These are phyloP conservation scores for Sphaerostilbella broomeana DNA, from an alignment of 2,329 filamentous ascomycete genomes.

Conservation along the genomic window DNA sequence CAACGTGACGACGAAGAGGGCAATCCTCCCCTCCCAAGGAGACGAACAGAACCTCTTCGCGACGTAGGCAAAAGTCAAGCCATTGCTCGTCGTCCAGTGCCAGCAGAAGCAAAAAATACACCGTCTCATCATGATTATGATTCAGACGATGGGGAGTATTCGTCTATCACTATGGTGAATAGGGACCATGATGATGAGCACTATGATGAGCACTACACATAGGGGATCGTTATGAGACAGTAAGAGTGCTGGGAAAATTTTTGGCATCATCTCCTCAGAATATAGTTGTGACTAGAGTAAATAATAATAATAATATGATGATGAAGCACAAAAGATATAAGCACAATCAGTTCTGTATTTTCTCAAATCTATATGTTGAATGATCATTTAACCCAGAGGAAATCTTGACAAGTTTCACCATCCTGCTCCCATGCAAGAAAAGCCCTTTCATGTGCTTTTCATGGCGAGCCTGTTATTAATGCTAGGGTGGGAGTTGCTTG, in stretches of 20 bases:
- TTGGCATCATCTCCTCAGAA: background rate
- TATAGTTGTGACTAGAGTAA: no score
- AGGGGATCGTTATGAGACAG: no score
- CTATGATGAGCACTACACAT: background rate
- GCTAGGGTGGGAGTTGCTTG: no score
- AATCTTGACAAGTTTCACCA: background rate
- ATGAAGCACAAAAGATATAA: background rate
- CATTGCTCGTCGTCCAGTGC: conserved; percentile 8
- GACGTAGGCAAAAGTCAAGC: background rate
- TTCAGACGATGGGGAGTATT: conserved; percentile 30
- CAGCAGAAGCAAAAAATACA: conserved; percentile 11
- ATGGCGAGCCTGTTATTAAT: background rate
- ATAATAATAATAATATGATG: no score
- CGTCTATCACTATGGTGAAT: conserved; percentile 32
- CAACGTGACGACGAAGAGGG: conserved; percentile 5
- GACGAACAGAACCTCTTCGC: conserved; percentile 6
- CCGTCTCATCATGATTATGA: conserved; percentile 22
- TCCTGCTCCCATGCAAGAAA: background rate
- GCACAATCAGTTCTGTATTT: background rate
- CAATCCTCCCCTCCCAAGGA: conserved; percentile 3
- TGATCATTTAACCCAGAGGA: background rate
- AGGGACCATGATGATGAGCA: conserved; percentile 27
- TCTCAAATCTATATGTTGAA: no score
- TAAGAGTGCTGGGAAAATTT: background rate
- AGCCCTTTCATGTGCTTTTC: background rate